Percentiles rank a stretch among this genome's conserved stretches.
Conservation (phyloP, 2,329 filamentous ascomycete genomes). For the Ramichloridium luteum region DNA sequence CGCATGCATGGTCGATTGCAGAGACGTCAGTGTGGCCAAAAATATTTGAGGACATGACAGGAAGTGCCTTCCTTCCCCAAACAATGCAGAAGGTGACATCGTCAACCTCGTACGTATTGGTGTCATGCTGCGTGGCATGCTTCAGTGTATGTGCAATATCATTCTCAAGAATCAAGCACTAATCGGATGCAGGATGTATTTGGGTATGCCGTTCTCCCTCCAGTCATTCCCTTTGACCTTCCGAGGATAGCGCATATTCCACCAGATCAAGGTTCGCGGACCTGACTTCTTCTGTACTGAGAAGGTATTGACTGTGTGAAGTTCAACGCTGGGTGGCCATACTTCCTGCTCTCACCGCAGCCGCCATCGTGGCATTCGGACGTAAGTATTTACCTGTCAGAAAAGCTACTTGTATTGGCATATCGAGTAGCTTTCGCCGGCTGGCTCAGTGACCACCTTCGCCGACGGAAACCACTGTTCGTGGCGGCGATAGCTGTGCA, state of each 20-base stretch:
- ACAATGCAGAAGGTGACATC: too few relatives aligned
- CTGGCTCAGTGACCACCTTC: neutral
- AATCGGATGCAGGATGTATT: too few relatives aligned
- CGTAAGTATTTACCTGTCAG: too few relatives aligned
- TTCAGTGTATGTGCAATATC: neutral
- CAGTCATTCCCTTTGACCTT: neutral
- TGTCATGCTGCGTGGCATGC: neutral
- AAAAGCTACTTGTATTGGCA: too few relatives aligned
- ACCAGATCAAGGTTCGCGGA: neutral
- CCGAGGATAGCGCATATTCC: neutral
- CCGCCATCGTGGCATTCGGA: neutral
- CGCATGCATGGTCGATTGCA: too few relatives aligned
- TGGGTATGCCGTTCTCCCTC: neutral
- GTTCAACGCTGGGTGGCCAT: neutral
- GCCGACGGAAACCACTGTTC: constrained; percentile 4
- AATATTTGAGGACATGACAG: too few relatives aligned
- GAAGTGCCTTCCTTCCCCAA: too few relatives aligned
- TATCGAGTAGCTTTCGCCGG: neutral
- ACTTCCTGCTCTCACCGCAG: neutral
- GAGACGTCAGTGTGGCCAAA: too few relatives aligned
- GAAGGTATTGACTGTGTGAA: neutral
- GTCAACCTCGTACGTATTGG: neutral
- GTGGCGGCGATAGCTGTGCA: constrained; percentile 4
- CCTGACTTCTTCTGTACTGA: neutral
- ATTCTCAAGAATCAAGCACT: neutral